Percentiles rank a stretch among this genome's conserved stretches.
phyloP scores from a whole-genome alignment of 495 filamentous ascomycete genomes.

The Neurospora africana region DNA sequence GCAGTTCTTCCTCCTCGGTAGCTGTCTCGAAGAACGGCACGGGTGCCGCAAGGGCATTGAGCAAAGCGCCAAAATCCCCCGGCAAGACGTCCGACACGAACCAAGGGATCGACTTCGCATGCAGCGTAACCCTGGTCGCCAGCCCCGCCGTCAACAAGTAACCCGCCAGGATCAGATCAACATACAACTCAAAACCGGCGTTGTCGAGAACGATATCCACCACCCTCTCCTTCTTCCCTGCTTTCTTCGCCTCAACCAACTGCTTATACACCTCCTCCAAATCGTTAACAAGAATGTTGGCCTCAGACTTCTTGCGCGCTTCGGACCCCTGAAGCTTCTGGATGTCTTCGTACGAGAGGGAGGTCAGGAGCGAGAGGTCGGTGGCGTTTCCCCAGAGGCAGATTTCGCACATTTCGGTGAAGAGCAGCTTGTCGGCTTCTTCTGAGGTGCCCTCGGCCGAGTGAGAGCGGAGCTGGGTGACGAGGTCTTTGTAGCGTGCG shows the following conservation, averaged over 20 bases:
- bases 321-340: conserved; percentile 87
- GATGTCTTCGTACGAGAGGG: conserved; percentile 87
- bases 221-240: conserved; percentile 44
- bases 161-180: conserved; percentile 82
- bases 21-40: conserved; percentile 63
- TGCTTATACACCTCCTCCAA: conserved; percentile 59
- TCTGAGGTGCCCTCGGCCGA: conserved; percentile 34
- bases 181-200: conserved; percentile 91
- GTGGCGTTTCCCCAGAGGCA: conserved; percentile 98
- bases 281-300: conserved; percentile 85
- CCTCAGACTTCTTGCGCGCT: conserved; percentile 71
- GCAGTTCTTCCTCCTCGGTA: conserved; percentile 51
- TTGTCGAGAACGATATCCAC: conserved; percentile 95
- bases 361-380: conserved; percentile 82
- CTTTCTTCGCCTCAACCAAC: conserved; percentile 55
- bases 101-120: conserved; percentile 92
- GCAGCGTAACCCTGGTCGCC: conserved; percentile 78
- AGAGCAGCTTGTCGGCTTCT: conserved; percentile 65
- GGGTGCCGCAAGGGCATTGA: conserved; percentile 64
- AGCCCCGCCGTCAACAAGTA: conserved; percentile 74
- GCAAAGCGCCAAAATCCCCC: conserved; percentile 67
- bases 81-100: conserved; percentile 94
- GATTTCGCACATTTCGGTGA: conserved; percentile 91
- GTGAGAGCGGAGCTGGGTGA: conserved; percentile 48
- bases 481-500: conserved; percentile 69